Base-by-base conservation (phyloP, 305 asterid species). In the Fraxinus baroniana region DNA sequence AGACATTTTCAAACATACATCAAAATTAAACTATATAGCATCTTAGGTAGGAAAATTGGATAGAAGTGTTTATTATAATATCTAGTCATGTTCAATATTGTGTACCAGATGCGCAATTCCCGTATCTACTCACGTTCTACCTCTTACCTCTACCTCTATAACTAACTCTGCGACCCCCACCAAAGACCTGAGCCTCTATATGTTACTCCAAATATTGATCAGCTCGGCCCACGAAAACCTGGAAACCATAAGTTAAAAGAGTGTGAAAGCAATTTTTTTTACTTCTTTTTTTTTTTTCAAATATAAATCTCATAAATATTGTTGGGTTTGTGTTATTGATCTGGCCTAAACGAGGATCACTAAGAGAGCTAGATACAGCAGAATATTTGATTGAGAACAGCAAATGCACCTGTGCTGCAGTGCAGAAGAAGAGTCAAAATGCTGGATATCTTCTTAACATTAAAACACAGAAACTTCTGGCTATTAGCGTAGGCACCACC, bases 391-490 rank as follows among this genome's bases (percentile, higher is more conserved):
- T 93, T 28, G 86, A 90, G 83, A 89, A 90, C 88, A 86, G 96
- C 91, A 90, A 92, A 73, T 93, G 96, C 83, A 90, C 88, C 68
- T 92, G 97, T 70, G 93, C 91, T 68, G 96, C 91, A 68, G 96
- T 92, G 36, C 95, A 92, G 88, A 93, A 87, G 85, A 91, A 92
- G 87, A 91, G 91, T 75, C 96, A 88, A 85, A 89, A 81, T 35
- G 96, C 89, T 60, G 96, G 96, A 80, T 91, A 89, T 80, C 85
- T 93, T 68, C 93, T 93, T 74, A 89, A 86, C 84, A 89, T 93
- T 84, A 91, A 89, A 85, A 86, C 88, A 8, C 92, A 86, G 86
- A 82, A 93, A 93, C 84, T 91, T 93, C 90, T 93, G 96, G 96
- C 91, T 91, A 33, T 87, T 92, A 86, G 97, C 98, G 64, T 93